Evolutionary conservation across 352 stramenopile species (phyloP).

Genomic region (Pythium volutum): DNA sequence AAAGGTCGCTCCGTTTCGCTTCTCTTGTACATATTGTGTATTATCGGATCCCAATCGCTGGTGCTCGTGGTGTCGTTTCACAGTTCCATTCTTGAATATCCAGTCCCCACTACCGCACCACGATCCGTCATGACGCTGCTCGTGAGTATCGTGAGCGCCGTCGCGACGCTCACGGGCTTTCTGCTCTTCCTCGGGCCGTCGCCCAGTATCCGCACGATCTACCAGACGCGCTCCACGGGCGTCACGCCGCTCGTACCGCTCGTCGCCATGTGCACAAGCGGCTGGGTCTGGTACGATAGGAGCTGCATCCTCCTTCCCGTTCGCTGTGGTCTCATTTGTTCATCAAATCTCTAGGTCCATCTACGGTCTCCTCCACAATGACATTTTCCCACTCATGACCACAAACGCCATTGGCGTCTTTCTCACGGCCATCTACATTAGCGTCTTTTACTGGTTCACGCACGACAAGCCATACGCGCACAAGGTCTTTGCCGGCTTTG

Average conservation of each 20-base stretch:
- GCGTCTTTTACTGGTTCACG: slow-evolving; percentile 43
- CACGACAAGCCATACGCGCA: slow-evolving; percentile 37
- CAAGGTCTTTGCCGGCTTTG: slow-evolving; percentile 25
- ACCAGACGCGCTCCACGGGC: slow-evolving; percentile 32
- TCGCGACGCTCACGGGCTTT: slow-evolving; percentile 28
- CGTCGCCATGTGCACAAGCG: slow-evolving; percentile 34
- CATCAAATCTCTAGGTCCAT: slow-evolving; percentile 21
- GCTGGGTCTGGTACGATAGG: slow-evolving; percentile 12
- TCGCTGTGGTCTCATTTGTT: neutral
- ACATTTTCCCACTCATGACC: slow-evolving; percentile 44
- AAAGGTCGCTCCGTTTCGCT: neutral
- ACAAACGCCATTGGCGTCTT: slow-evolving; percentile 42
- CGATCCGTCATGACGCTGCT: slow-evolving; percentile 2
- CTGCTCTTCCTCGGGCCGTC: slow-evolving; percentile 39
- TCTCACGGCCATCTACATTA: slow-evolving; percentile 35
- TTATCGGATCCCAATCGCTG: neutral
- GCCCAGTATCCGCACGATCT: slow-evolving; percentile 27
- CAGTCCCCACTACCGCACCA: neutral
- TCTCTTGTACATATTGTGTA: no score
- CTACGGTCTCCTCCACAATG: slow-evolving; percentile 41
- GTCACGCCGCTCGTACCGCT: slow-evolving; percentile 44
- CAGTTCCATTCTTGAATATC: no score
- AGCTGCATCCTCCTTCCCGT: no score
- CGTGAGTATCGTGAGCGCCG: slow-evolving; percentile 21
- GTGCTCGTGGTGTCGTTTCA: neutral